Percentiles rank a stretch among this genome's conserved stretches.
These are phyloP conservation scores for Solanum virginianum DNA, from an alignment of 257 asterid genomes.

Conservation along the genomic window DNA sequence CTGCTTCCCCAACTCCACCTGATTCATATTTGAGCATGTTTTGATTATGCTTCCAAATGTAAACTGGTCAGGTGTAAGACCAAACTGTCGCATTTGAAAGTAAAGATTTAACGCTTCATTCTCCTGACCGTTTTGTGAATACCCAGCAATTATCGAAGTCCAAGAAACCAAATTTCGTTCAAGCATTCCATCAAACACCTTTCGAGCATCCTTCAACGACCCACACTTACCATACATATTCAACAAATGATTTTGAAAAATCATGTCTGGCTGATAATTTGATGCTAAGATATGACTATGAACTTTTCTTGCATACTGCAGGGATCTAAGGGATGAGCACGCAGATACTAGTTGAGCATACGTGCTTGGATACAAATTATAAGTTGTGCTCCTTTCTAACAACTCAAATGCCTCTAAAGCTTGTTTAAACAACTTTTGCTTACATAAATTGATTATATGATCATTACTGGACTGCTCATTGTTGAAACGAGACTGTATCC, in stretches of 20 bases:
- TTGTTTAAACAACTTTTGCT: slow-evolving; percentile 36
- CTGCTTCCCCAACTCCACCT: slow-evolving; percentile 35
- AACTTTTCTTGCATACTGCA: slow-evolving; percentile 35
- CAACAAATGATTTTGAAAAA: slow-evolving; percentile 57
- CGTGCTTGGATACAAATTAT: slow-evolving; percentile 31
- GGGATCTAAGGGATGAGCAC: slow-evolving; percentile 43
- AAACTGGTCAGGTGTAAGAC: slow-evolving; percentile 46
- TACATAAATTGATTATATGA: slow-evolving; percentile 40
- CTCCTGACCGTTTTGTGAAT: slow-evolving; percentile 38
- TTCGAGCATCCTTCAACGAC: slow-evolving; percentile 37
- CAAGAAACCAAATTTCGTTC: slow-evolving; percentile 62
- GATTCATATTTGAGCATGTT: slow-evolving; percentile 36
- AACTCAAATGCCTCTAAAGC: slow-evolving; percentile 41
- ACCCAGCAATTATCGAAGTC: slow-evolving; percentile 62
- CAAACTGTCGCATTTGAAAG: slow-evolving; percentile 36
- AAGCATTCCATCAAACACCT: slow-evolving; percentile 47
- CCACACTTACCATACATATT: slow-evolving; percentile 81
- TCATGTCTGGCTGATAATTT: slow-evolving; percentile 34
- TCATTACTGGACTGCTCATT: slow-evolving; percentile 28
- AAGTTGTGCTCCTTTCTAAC: slow-evolving; percentile 18
- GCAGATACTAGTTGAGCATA: slow-evolving; percentile 40
- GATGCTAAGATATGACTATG: slow-evolving; percentile 35
- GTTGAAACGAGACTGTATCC: slow-evolving; percentile 2
- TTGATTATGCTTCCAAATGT: slow-evolving; percentile 59
- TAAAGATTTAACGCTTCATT: slow-evolving; percentile 43